phyloP scores from a whole-genome alignment of 352 stramenopile genomes.

The Phytopythium oedochilum region DNA sequence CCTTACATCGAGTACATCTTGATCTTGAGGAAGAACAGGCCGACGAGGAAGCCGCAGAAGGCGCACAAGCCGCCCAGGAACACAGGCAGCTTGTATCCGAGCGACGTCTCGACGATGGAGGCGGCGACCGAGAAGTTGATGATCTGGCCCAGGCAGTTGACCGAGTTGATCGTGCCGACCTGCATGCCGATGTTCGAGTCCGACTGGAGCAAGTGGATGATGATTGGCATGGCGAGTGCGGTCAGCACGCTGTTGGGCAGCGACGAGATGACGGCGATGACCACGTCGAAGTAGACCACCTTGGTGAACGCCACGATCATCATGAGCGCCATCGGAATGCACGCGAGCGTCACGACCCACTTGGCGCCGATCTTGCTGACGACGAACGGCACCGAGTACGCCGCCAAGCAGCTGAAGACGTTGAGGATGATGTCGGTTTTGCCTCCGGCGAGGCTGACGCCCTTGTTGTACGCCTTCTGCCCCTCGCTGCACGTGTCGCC shows the following conservation, averaged over 20 bases:
- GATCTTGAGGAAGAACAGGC: constrained; percentile 32
- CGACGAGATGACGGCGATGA: constrained; percentile 23
- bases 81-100: constrained; percentile 34
- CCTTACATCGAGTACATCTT: constrained; percentile 23
- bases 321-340: constrained; percentile 25
- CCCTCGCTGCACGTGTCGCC: constrained; percentile 18
- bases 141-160: constrained; percentile 30
- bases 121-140: constrained; percentile 29
- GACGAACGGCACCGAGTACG: constrained; percentile 35
- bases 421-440: constrained; percentile 13
- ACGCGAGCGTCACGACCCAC: constrained; percentile 20
- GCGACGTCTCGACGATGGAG: constrained; percentile 24
- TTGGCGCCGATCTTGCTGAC: constrained; percentile 32
- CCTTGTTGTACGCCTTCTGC: constrained; percentile 40
- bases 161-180: constrained; percentile 36
- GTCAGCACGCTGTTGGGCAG: constrained; percentile 20
- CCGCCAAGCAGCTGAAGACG: constrained; percentile 30
- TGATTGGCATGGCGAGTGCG: constrained; percentile 28
- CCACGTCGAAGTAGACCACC: constrained; percentile 19
- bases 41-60: constrained; percentile 24
- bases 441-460: constrained; percentile 44
- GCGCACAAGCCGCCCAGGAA: constrained; percentile 35
- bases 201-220: constrained; percentile 27
- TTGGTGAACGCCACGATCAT: constrained; percentile 28
- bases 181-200: constrained; percentile 34